Conservation (phyloP, 306 rosid species). For the Gynostemma pentaphyllum region DNA sequence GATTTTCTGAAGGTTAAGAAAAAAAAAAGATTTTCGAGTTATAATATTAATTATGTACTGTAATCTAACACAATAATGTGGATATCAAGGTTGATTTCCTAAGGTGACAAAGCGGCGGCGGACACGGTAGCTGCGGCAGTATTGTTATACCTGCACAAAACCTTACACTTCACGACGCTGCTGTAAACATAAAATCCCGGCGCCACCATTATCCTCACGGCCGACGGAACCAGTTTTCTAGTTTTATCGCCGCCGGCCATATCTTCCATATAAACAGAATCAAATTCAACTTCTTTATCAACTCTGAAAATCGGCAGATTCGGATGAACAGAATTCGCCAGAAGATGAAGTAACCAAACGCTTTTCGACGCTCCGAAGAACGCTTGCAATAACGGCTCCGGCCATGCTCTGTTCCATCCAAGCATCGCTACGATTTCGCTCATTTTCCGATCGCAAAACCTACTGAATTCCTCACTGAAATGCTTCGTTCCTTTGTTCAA, state of each 20-base stretch:
- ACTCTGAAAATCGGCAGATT: conserved; percentile 60
- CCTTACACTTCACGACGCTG: conserved; percentile 83
- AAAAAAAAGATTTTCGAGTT: too few species aligned
- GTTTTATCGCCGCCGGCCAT: conserved; percentile 76
- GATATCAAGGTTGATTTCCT: not conserved
- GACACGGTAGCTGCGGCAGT: not conserved
- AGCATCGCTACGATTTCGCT: conserved; percentile 83
- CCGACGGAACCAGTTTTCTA: conserved; percentile 37
- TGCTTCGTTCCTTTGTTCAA: conserved; percentile 79
- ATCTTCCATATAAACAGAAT: conserved; percentile 84
- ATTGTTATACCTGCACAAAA: conserved; percentile 66
- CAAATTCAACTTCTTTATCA: conserved; percentile 44
- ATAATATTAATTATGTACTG: too few species aligned
- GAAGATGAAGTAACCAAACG: conserved; percentile 72
- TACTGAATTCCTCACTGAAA: conserved; percentile 86
- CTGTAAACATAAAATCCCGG: conserved; percentile 88
- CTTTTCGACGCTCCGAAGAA: conserved; percentile 80
- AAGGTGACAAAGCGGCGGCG: not conserved
- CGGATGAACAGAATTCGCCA: conserved; percentile 75
- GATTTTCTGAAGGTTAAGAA: too few species aligned
- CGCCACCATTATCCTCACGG: conserved; percentile 73
- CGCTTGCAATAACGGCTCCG: conserved; percentile 82
- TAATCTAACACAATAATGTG: too few species aligned
- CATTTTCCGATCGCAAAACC: conserved; percentile 90
- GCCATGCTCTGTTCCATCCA: conserved; percentile 97